Base-by-base conservation (phyloP, 805 yeast genomes). In the Hermanozyma aechmeae region DNA sequence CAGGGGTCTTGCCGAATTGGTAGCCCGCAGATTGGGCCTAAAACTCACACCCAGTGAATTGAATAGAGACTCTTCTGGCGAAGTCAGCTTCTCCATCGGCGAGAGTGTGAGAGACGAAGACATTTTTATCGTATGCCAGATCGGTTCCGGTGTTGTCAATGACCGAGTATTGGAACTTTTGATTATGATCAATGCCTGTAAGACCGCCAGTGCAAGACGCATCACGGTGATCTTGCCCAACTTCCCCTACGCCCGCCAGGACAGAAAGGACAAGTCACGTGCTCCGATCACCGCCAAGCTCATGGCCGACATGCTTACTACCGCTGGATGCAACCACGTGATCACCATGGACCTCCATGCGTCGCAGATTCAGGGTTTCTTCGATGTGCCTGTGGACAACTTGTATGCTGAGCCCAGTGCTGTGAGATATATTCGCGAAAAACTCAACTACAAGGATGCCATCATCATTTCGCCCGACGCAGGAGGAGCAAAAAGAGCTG, bases 401-500 rank as follows among this genome's bases (percentile, higher is more conserved):
- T 57, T 82, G 43, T 82, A 82, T 46, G 89, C 89, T 14, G 93
- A 82, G 56, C 92, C 92, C 30, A 69, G 77, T 40, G 87, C 80
- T 19, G 76, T 82, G 23, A 65, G 81, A 46, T 81, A 80, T 48
- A 80, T 82, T 27, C 70, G 67, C 35, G 87, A 78, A 40, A 65
- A 70, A 31, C 60, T 74, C 28, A 68, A 69, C 41, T 67, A 59
- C 39, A 56, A 71, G 24, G 70, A 79, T 26, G 72, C 83, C n/a
- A 80, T 81, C 30, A 73, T 82, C 31, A 74, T 82, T 12, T 82
- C 92, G 1, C 93, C 93, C 5, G 93, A 89, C 61, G 98, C 98
- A 3, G 98, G 98, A 45, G 98, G 98, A 35, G 97, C 97, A 31
- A 89, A 89, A 57, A 73, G 98, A 42, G 98, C 87, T 16, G 97